phyloP scores from a whole-genome alignment of 345 rosid species.

The Salix viminalis region DNA sequence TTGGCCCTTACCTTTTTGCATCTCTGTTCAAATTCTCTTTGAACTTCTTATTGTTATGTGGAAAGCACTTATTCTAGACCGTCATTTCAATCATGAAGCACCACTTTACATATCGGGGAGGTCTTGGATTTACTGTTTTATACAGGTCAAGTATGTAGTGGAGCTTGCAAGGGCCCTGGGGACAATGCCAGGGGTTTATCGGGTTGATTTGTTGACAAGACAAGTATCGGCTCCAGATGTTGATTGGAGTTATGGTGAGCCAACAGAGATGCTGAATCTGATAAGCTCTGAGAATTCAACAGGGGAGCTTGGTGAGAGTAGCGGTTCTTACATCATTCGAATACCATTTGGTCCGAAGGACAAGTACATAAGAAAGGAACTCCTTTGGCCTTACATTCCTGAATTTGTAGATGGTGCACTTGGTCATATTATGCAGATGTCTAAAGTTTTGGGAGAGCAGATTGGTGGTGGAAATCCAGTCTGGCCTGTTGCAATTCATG shows the following conservation, averaged over 20 bases:
- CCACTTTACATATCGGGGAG: not conserved
- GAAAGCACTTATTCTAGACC: not conserved
- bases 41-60: not conserved
- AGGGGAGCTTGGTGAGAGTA: slow-evolving; percentile 92
- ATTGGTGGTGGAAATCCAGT: slow-evolving; percentile 76
- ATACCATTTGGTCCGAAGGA: slow-evolving; percentile 96
- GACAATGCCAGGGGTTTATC: slow-evolving; percentile 80
- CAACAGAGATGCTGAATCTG: slow-evolving; percentile 81
- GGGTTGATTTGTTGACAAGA: slow-evolving; percentile 79
- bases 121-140: slow-evolving; percentile 3
- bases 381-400: slow-evolving; percentile 86
- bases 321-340: slow-evolving; percentile 87
- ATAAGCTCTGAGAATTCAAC: slow-evolving; percentile 56
- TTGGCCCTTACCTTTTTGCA: slow-evolving; percentile 1
- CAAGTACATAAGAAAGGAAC: slow-evolving; percentile 77
- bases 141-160: slow-evolving; percentile 77
- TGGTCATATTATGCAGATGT: slow-evolving; percentile 80
- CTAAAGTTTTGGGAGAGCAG: slow-evolving; percentile 90
- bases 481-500: slow-evolving; percentile 95
- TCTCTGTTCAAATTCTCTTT: not conserved
- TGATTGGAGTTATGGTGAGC: slow-evolving; percentile 92
- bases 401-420: slow-evolving; percentile 98
- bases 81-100: not conserved
- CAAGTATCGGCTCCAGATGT: slow-evolving; percentile 77
- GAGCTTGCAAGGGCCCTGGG: slow-evolving; percentile 87